Percentiles rank a stretch among this genome's conserved stretches.
These are phyloP conservation scores for Earliella scabrosa DNA, from an alignment of 1,284 basidiomycete genomes.

Conservation along the genomic window DNA sequence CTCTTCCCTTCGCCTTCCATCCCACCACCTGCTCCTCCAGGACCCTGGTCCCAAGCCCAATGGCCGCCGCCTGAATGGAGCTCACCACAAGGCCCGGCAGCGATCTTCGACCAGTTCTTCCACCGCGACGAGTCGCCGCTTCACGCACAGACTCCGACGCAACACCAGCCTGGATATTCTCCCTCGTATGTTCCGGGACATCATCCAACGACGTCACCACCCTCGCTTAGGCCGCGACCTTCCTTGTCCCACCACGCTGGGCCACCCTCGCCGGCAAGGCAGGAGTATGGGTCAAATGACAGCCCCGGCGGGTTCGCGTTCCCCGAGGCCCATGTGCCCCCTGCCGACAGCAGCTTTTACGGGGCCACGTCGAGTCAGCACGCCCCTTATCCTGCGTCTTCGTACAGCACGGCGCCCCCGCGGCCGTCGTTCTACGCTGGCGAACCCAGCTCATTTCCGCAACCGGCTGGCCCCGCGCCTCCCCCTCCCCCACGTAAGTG, in stretches of 20 bases:
- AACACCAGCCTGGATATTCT: conserved; percentile 8
- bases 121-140: neutral
- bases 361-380: conserved; percentile 6
- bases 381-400: conserved; percentile 11
- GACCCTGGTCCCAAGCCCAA: conserved; percentile 37
- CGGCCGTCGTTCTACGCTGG: conserved; percentile 14
- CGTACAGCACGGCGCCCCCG: conserved; percentile 3
- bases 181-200: conserved; percentile 16
- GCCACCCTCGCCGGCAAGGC: conserved; percentile 3
- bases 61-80: conserved; percentile 56
- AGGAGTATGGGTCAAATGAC: conserved; percentile 1
- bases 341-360: conserved; percentile 9
- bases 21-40: conserved; percentile 9
- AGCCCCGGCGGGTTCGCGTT: conserved; percentile 26
- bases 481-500: conserved; percentile 25
- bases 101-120: conserved; percentile 5
- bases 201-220: neutral
- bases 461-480: conserved; percentile 8
- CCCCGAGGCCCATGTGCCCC: conserved; percentile 25
- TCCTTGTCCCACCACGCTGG: conserved; percentile 19
- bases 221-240: conserved; percentile 23
- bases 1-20: conserved; percentile 11
- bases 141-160: conserved; percentile 1
- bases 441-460: conserved; percentile 8
- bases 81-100: conserved; percentile 13